Evolutionary conservation across 805 yeast species (phyloP), one percentile per base, ranked within the genome.

Genomic region (Starmerella kuoi): DNA sequence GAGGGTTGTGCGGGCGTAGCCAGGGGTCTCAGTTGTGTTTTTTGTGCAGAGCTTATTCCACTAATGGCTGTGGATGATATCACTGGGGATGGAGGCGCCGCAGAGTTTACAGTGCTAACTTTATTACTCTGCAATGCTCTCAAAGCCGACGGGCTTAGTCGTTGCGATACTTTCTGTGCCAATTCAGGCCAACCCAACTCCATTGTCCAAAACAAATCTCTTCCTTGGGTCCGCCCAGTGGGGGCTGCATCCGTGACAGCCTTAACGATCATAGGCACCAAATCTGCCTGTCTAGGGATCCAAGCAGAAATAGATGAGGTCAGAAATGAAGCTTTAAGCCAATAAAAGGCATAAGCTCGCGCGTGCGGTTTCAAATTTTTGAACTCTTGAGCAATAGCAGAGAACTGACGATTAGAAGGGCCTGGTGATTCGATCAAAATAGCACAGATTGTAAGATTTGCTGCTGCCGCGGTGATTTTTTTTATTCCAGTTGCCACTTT

Each of bases 181-280:
- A 65, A 61, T 0, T 60, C 54, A 0, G 83, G 80, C 61, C 74
- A 79, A 5, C 68, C 54, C 18, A 64, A 66, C 50, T 68, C 69
- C 42, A 74, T 70, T 12, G 72, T 64, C 95, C 95, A 87, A 54
- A 70, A 88, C 0, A 85, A 68, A 2, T 67, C 64, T 56, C 94
- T 71, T 65, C 79, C 81, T 0, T 74, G 64, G 52, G 77, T 93
- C 49, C 96, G 69, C 0, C 83, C 95, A 0, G 72, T 64, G 0
- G 87, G 84, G 45, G 80, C 79, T 0, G 95, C 83, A 58, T 87
- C 97, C 1, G 73, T 57, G 1, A 91, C 63, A 18, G 88, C 78
- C 51, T 73, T 77, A 3, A 62, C 46, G 1, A 84, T 55, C 48
- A 76, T 64, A 36, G 67, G 72, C 26, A 66, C 76, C 1, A 77